Evolutionary conservation across 352 stramenopile species (phyloP), one percentile per base, ranked within the genome.

Genomic region (Globisporangium abappressorium): DNA sequence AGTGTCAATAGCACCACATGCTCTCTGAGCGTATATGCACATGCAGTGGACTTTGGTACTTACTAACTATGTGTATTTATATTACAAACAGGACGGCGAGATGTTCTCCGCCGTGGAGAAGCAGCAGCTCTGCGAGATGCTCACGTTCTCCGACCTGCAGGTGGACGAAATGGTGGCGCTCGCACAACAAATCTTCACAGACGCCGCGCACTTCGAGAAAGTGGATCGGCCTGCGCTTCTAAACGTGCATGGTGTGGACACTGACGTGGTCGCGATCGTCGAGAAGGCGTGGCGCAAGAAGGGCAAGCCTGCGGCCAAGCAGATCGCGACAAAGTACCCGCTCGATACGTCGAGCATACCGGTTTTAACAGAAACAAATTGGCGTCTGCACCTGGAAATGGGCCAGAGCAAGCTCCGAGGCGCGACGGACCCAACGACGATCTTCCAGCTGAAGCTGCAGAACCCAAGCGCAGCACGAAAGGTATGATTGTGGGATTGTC

Each of bases 251-350:
- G 75, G 73, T 3, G 67, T 82, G 5, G 56, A 75, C 1, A 49
- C 70, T 1, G 65, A 73, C 5, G 80, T 84, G 24, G 63, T 75
- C 18, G 49, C 59, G 33, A 51, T 70, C 2, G 28, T 90, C 15
- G 80, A 89, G 47, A 83, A 86, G 66, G 63, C 74, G 53, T 92
- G 84, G 84, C 79, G 73, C 51, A 90, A 92, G 72, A 89, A 86
- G 67, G 78, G 82, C 14, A 57, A 58, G 5, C 30, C 30, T 0
- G 28, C 66, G 2, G 49, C 56, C 7, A 34, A 60, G 24, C 46
- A 70, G 57, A 62, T 80, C 28, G 47, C 59, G 8, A 22, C 41
- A 5, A 64, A 41, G n/a, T 46, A 68, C 26, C 65, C 68, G 11
- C 38, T 78, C 2, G 56, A 73, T 5, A 18, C 34, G 18, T 41